Base-by-base conservation (phyloP, 2,329 filamentous ascomycete species). In the Neoscytalidium dimidiatum region DNA sequence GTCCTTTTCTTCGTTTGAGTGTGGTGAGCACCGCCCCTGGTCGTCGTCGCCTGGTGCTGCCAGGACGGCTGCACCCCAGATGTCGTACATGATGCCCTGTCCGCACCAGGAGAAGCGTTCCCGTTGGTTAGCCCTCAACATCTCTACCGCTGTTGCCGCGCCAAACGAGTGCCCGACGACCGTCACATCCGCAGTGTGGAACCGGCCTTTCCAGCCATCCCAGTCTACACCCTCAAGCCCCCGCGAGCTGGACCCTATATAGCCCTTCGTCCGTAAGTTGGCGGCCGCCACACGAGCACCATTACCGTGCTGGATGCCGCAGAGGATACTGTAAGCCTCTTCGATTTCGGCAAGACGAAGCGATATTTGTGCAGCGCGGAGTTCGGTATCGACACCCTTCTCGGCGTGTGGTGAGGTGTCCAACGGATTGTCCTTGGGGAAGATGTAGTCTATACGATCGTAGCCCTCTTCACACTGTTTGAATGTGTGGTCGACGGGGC, bases 111-210 rank as follows among this genome's bases (percentile, higher is more conserved):
- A 69, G 66, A 89, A 87, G 11, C 82, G 78, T 23, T 85, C 79
- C 11, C 57, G 43, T 33, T 51, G 43, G 28, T 78, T 74, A 58
- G 85, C 79, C 21, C 88, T 79, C 35, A 89, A 78, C 4, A 88
- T 80, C 70, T 90, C 86, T 1, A 88, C 82, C 0, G 85, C 82
- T 0, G 88, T 89, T 8, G 88, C 88, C 2, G 86, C 88, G 19
- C 88, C 88, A 68, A 91, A 90, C 1, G 86, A 89, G 71, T 91
- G 88, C 0, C 88, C 88, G 69, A 88, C 84, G 66, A 85, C 81
- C 1, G 87, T 90, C 19, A 88, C 84, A 56, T 85, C 81, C 29
- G 83, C 75, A 4, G 86, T 75, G 63, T 85, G 81, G 66, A 90
- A 84, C 2, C 85, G 77, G 2, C 79, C 78, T 65, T 81, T 81